Conservation (phyloP, 2,329 filamentous ascomycete genomes). For the Neopestalotiopsis sp. region DNA sequence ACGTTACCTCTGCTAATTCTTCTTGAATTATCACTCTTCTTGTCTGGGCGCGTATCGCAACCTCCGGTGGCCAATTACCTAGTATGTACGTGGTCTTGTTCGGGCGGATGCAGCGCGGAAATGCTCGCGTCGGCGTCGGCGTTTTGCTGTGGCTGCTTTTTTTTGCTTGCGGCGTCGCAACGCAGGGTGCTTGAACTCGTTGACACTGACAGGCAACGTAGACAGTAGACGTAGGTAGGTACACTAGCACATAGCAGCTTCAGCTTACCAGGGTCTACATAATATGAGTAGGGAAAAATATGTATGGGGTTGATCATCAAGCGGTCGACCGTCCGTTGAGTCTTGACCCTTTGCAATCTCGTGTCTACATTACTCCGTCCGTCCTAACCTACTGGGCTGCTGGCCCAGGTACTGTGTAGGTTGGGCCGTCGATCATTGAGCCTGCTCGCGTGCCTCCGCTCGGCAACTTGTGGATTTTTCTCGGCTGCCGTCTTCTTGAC, state of each 20-base stretch:
- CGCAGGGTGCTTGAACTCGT: background rate
- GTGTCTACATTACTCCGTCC: conserved; percentile 4
- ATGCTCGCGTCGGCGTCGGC: background rate
- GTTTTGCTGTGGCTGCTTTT: background rate
- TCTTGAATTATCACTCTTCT: background rate
- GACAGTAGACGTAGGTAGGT: background rate
- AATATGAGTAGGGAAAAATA: background rate
- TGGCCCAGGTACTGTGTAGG: background rate
- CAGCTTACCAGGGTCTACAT: background rate
- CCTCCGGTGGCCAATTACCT: background rate
- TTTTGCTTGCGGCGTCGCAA: background rate
- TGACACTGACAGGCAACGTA: background rate
- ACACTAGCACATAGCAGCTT: background rate
- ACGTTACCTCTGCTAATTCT: background rate
- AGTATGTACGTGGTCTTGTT: background rate
- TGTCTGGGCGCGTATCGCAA: background rate
- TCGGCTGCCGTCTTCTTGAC: background rate
- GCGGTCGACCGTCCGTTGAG: background rate
- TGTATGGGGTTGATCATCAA: conserved; percentile 1
- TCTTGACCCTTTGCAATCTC: background rate
- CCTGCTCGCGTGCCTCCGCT: background rate
- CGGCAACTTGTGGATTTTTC: background rate
- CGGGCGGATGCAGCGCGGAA: conserved; percentile 1
- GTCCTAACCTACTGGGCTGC: background rate
- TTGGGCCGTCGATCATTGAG: background rate